Base-by-base conservation (phyloP, 169 alveolate species). In the Plasmodium billcollinsi region DNA sequence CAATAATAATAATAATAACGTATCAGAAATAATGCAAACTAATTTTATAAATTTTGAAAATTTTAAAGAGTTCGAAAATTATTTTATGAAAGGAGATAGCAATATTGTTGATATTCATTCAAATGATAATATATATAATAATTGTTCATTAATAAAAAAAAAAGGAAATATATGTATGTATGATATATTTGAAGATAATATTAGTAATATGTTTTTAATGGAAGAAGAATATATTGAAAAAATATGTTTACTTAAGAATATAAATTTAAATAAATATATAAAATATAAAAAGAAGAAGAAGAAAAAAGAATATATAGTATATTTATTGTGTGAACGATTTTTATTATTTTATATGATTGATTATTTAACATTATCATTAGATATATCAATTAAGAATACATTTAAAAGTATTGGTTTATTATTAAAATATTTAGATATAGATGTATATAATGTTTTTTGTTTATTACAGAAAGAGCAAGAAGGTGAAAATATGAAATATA, bases 331-430 rank as follows among this genome's bases (percentile, higher is more conserved):
- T 49, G 91, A 83, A 62, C 47, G 91, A 26, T 83, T 83, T 21
- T 56, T 83, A 14, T 59, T 83, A 45, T 83, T 83, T 58, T 83
- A 83, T 20, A 83, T 83, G 91, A 83, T 83, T 8, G 91, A 83
- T 70, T 83, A 83, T 43, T 70, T 83, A 58, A 83, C 91, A 1
- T 18, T 83, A 9, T 83, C 91, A 7, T 54, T 83, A 11, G 85
- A 83, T 62, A 73, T 83, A 14, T 83, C 91, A 0, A 83, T 83
- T 58, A 83, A 83, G 33, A 83, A 83, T 49, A 83, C 91, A 24
- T 83, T 83, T 12, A 83, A 69, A 29, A 47, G 91, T 20, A 71
- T 83, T 12, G 91, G 91, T 0, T 39, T 83, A 7, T 50, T 83
- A 39, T 63, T 83, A 52, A 83, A 71, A 45, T 83, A 83, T 39